Conservation (phyloP, 768 basidiomycete genomes). For the Cantharellus anzutake region DNA sequence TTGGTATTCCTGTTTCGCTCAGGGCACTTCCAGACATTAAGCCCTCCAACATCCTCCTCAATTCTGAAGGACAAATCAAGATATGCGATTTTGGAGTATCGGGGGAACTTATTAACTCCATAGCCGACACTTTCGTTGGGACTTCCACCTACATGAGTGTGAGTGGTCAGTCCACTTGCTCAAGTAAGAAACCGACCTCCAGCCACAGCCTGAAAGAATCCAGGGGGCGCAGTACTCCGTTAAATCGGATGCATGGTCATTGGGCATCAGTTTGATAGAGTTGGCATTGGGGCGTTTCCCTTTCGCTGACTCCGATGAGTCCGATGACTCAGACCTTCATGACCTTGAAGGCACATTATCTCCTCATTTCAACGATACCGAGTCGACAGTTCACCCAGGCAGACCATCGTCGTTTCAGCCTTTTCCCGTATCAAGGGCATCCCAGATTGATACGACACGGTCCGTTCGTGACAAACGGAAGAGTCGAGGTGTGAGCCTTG, state of each 20-base stretch:
- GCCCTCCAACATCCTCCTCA: constrained; percentile 92
- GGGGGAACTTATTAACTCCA: constrained; percentile 95
- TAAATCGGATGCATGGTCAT: constrained; percentile 98
- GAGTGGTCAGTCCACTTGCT: constrained; percentile 12
- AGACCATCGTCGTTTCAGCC: neutral
- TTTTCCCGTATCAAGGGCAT: constrained; percentile 6
- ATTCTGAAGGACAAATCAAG: constrained; percentile 91
- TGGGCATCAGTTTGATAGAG: constrained; percentile 93
- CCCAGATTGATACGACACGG: constrained; percentile 20
- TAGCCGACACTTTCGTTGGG: constrained; percentile 97
- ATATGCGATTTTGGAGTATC: constrained; percentile 99
- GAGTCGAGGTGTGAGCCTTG: constrained; percentile 81
- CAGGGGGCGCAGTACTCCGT: constrained; percentile 97
- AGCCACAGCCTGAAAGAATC: constrained; percentile 82
- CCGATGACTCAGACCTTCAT: constrained; percentile 33
- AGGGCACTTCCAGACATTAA: constrained; percentile 61
- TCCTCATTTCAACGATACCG: constrained; percentile 22
- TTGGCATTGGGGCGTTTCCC: constrained; percentile 94
- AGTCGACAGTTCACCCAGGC: neutral
- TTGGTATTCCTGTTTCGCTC: neutral
- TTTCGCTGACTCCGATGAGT: constrained; percentile 64
- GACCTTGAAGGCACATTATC: constrained; percentile 57
- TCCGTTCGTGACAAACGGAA: constrained; percentile 55
- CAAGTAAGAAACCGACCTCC: neutral
- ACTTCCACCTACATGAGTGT: constrained; percentile 99